phyloP scores from a whole-genome alignment of 2,329 filamentous ascomycete species.

The Hymenoscyphus infarciens region DNA sequence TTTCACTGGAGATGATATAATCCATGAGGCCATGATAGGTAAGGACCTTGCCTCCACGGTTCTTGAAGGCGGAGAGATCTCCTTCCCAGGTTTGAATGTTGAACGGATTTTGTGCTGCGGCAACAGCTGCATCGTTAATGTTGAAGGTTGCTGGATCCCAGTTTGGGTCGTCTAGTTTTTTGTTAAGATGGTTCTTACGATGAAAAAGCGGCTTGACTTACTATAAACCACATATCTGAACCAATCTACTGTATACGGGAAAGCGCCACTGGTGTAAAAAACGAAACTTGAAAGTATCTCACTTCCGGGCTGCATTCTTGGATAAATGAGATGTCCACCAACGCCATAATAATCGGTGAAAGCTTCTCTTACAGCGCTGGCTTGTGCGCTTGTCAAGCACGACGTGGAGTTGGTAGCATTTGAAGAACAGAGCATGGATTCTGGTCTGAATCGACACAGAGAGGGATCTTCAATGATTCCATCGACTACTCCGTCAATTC shows the following conservation, averaged over 20 bases:
- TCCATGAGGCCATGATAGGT: conserved; percentile 25
- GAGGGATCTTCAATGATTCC: conserved; percentile 40
- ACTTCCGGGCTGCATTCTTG: conserved; percentile 47
- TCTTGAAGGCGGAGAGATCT: conserved; percentile 22
- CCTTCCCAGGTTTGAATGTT: conserved; percentile 24
- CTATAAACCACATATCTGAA: conserved; percentile 45
- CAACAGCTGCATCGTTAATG: conserved; percentile 33
- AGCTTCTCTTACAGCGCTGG: conserved; percentile 41
- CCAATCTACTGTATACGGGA: conserved; percentile 45
- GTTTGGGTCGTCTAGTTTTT: conserved; percentile 30
- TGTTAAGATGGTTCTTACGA: background rate
- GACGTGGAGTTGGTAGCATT: conserved; percentile 33
- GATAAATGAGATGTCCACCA: conserved; percentile 46
- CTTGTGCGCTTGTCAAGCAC: conserved; percentile 44
- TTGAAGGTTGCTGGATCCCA: conserved; percentile 41
- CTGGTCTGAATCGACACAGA: conserved; percentile 35
- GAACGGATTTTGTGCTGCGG: conserved; percentile 24
- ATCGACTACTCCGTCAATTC: conserved; percentile 39
- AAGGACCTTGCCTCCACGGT: conserved; percentile 23
- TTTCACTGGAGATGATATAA: conserved; percentile 39
- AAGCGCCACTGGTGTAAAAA: conserved; percentile 35
- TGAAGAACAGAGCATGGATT: conserved; percentile 21
- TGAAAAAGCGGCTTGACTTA: conserved; percentile 6
- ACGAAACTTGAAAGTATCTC: conserved; percentile 37
- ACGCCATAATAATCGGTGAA: conserved; percentile 42